Conservation (phyloP, 345 rosid genomes). For the Murraya koenigii region DNA sequence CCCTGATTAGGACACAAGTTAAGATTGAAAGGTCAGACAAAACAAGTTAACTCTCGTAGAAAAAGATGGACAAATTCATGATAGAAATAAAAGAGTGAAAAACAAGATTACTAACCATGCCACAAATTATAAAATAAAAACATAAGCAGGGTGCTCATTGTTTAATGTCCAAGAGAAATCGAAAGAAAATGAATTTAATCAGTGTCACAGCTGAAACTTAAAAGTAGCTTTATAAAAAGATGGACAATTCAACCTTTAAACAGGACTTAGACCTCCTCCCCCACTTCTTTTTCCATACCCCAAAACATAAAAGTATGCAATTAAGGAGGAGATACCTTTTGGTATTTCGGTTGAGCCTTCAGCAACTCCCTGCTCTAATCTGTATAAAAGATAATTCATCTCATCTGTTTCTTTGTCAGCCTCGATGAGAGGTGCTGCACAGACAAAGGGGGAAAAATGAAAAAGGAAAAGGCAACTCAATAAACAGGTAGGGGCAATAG, state of each 20-base stretch:
- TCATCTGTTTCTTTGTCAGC: slow-evolving; percentile 77
- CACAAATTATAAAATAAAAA: background rate
- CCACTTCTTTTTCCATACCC: background rate
- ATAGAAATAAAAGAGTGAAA: background rate
- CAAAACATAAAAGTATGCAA: background rate
- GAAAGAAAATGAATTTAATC: background rate
- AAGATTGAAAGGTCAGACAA: background rate
- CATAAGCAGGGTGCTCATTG: background rate
- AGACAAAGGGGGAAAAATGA: background rate
- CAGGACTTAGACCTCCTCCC: no score
- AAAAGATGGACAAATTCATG: background rate
- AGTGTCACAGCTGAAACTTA: background rate
- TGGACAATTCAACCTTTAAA: background rate
- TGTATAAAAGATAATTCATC: slow-evolving; percentile 61
- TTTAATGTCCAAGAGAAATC: background rate
- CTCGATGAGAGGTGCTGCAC: slow-evolving; percentile 83
- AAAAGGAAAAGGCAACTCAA: background rate
- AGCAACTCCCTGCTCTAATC: slow-evolving; percentile 82
- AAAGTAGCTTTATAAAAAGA: background rate
- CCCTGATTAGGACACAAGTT: slow-evolving; percentile 35
- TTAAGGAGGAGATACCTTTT: slow-evolving; percentile 46
- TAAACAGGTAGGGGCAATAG: slow-evolving; percentile 6
- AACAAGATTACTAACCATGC: background rate
- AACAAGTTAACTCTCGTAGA: background rate
- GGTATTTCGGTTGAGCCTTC: slow-evolving; percentile 89